Evolutionary conservation across 2,329 filamentous ascomycete genomes (phyloP).

Genomic region (Zymoseptoria crescenta): DNA sequence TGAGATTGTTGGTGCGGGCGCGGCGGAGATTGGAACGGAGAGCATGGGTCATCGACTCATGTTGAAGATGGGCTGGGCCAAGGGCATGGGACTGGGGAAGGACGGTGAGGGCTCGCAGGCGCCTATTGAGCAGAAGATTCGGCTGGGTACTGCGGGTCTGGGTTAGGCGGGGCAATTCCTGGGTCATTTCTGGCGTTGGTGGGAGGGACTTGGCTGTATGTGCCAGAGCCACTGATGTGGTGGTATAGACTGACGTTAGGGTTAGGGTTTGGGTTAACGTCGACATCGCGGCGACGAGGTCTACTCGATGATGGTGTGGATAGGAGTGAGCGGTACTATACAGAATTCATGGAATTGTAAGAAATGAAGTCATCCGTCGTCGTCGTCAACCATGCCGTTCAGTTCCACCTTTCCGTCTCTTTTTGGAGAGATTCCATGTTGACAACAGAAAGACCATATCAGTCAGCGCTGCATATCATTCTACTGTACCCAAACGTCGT

Average conservation of each 20-base stretch:
- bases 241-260: background rate
- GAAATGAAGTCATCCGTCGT: background rate
- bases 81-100: conserved; percentile 74
- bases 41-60: conserved; percentile 83
- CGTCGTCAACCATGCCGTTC: background rate
- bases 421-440: background rate
- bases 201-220: background rate
- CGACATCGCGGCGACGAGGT: background rate
- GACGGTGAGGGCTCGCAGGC: conserved; percentile 77
- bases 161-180: conserved; percentile 38
- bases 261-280: conserved; percentile 2
- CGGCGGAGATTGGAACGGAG: conserved; percentile 71
- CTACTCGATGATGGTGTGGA: background rate
- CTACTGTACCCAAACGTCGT: background rate
- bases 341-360: background rate
- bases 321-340: background rate
- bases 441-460: background rate
- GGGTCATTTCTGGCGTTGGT: background rate
- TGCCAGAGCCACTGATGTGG: background rate
- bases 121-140: conserved; percentile 80
- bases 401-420: background rate
- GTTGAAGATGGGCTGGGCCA: conserved; percentile 96
- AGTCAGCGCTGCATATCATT: background rate
- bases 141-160: conserved; percentile 75
- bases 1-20: conserved; percentile 76